These are phyloP conservation scores for Aureobasidium pullulans DNA, from an alignment of 2,329 filamentous ascomycete genomes.

Conservation along the genomic window DNA sequence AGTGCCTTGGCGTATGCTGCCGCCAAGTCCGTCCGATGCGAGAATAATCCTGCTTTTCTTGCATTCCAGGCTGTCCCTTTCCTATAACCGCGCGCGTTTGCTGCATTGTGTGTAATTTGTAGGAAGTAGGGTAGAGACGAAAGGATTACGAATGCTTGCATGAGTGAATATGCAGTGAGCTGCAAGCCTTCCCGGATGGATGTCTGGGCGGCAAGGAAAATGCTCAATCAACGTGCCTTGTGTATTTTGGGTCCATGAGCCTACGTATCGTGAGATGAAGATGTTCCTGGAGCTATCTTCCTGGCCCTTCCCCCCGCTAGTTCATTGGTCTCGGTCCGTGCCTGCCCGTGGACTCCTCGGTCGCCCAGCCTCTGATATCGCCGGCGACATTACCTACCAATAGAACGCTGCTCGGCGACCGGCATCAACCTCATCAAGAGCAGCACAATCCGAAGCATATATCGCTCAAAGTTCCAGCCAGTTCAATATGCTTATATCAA, in stretches of 20 bases:
- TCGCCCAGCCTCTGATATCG: neutral
- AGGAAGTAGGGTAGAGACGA: neutral
- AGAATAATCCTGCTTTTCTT: neutral
- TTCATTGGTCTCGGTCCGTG: neutral
- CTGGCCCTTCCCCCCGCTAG: neutral
- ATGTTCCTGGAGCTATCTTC: neutral
- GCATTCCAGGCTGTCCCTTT: neutral
- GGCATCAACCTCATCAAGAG: neutral
- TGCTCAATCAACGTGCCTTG: neutral
- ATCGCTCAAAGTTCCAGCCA: neutral
- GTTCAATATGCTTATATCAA: neutral
- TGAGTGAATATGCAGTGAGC: neutral
- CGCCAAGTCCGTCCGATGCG: conserved; percentile 4
- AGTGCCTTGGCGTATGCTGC: neutral
- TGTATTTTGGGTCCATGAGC: neutral
- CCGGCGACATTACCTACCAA: neutral
- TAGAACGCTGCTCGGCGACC: neutral
- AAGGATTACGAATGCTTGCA: conserved; percentile 4
- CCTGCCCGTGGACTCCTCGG: neutral
- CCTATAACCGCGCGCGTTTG: neutral
- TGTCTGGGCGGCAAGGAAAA: neutral
- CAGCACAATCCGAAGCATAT: neutral
- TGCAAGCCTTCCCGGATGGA: neutral
- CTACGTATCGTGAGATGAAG: neutral
- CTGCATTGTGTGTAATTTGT: neutral